Percentiles rank a stretch among this genome's conserved stretches.
phyloP scores from a whole-genome alignment of 1,284 basidiomycete genomes.

The Trametes pubescens region DNA sequence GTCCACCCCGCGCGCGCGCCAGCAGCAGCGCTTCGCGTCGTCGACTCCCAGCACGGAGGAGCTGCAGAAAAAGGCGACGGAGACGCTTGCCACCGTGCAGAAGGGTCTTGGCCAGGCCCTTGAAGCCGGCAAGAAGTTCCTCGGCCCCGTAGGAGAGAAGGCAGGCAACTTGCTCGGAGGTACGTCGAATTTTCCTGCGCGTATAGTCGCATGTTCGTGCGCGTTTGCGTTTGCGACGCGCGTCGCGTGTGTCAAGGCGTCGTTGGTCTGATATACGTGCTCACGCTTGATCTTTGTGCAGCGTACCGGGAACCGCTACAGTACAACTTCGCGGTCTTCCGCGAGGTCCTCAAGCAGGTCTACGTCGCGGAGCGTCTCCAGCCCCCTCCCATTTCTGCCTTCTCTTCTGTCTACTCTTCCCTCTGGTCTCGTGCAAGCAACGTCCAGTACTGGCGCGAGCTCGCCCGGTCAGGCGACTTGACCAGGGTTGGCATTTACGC shows the following conservation, averaged over 20 bases:
- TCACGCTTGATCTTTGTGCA: conserved; percentile 42
- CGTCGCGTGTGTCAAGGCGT: background rate
- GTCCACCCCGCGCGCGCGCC: conserved; percentile 31
- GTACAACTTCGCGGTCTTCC: conserved; percentile 87
- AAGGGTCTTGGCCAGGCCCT: conserved; percentile 62
- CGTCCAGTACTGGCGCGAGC: conserved; percentile 74
- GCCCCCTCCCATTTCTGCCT: conserved; percentile 75
- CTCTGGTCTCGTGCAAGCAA: conserved; percentile 77
- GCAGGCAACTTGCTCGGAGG: conserved; percentile 70
- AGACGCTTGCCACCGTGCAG: conserved; percentile 65
- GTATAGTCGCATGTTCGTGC: background rate
- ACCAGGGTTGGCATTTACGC: conserved; percentile 85
- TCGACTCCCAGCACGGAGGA: conserved; percentile 45
- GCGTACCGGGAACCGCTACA: conserved; percentile 85
- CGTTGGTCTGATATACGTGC: background rate
- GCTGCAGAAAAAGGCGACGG: conserved; percentile 74
- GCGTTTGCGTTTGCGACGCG: background rate
- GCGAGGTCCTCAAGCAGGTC: conserved; percentile 89
- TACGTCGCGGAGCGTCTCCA: conserved; percentile 90
- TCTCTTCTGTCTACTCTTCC: conserved; percentile 77
- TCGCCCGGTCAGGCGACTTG: conserved; percentile 80
- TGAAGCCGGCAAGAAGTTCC: conserved; percentile 59
- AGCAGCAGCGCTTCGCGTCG: conserved; percentile 41
- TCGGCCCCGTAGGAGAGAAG: conserved; percentile 68
- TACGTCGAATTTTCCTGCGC: conserved; percentile 47